These are phyloP conservation scores for Aureobasidium sp. DNA, from an alignment of 2,329 filamentous ascomycete genomes.

Conservation along the genomic window DNA sequence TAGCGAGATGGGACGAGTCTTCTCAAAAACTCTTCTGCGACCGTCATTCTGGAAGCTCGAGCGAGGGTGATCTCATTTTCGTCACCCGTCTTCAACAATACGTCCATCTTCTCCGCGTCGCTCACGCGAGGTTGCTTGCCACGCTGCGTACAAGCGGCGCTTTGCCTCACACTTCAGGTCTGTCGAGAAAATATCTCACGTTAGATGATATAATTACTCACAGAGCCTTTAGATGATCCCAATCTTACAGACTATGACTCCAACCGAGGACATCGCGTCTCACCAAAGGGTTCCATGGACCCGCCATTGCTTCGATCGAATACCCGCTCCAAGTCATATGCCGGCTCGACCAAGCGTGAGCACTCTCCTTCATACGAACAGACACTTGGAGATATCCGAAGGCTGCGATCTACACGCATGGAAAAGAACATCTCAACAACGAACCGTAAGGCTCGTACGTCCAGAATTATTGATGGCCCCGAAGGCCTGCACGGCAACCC, in stretches of 20 bases:
- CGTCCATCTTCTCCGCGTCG: conserved; percentile 83
- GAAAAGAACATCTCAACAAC: conserved; percentile 92
- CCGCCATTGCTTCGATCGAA: conserved; percentile 53
- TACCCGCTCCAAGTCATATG: conserved; percentile 65
- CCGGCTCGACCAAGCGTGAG: conserved; percentile 48
- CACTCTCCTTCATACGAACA: conserved; percentile 75
- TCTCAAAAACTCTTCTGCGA: conserved; percentile 63
- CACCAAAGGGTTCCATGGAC: conserved; percentile 33
- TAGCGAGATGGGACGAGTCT: conserved; percentile 61
- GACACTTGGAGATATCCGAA: conserved; percentile 88
- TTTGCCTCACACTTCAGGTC: conserved; percentile 61
- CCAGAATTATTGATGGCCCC: conserved; percentile 83
- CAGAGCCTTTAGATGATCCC: conserved; percentile 50
- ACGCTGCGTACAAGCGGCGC: conserved; percentile 78
- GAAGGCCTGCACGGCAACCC: conserved; percentile 67
- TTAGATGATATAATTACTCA: conserved; percentile 7
- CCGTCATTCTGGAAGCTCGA: conserved; percentile 39
- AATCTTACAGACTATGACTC: conserved; percentile 59
- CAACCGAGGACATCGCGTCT: conserved; percentile 51
- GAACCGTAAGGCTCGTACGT: conserved; percentile 80
- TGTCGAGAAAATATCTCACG: conserved; percentile 19
- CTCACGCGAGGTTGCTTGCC: conserved; percentile 77
- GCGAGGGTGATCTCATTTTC: conserved; percentile 55
- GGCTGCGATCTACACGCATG: conserved; percentile 83
- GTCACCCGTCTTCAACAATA: conserved; percentile 89